Conservation (phyloP, 176 grass and related monocot genomes). For the Ampelocalamus luodianensis region DNA sequence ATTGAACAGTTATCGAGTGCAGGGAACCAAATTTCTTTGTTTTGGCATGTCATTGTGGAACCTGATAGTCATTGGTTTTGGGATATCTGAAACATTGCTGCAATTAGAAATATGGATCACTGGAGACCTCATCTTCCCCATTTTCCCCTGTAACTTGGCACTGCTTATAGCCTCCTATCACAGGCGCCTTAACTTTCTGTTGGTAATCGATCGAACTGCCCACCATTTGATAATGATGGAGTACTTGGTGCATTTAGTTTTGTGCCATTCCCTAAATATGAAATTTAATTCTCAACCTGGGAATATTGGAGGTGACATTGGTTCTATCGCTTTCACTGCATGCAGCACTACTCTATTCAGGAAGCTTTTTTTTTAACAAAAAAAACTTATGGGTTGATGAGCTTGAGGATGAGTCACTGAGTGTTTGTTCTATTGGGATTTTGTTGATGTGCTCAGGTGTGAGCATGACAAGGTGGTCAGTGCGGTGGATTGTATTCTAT, state of each 20-base stretch:
- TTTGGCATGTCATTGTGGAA: neutral
- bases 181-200: too few relatives aligned
- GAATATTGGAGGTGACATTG: too few relatives aligned
- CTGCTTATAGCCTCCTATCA: too few relatives aligned
- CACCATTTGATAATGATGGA: too few relatives aligned
- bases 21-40: neutral
- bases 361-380: neutral
- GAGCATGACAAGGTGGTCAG: conserved; percentile 80
- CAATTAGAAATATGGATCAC: neutral
- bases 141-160: neutral
- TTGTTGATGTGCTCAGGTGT: conserved; percentile 50
- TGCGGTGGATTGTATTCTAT: conserved; percentile 60
- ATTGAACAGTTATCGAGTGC: neutral
- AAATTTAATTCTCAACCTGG: too few relatives aligned
- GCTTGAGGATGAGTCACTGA: neutral
- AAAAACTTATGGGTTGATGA: neutral
- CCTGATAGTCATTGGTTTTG: neutral
- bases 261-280: too few relatives aligned
- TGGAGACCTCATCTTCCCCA: neutral
- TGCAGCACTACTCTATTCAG: neutral
- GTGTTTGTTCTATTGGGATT: conserved; percentile 9
- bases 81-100: neutral
- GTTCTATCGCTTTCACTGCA: neutral
- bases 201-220: too few relatives aligned
- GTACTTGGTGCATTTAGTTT: neutral